A percentile compares a stretch with the other conserved stretches of the same genome.
Conservation (phyloP, 805 yeast genomes). For the Metschnikowia sp. region DNA sequence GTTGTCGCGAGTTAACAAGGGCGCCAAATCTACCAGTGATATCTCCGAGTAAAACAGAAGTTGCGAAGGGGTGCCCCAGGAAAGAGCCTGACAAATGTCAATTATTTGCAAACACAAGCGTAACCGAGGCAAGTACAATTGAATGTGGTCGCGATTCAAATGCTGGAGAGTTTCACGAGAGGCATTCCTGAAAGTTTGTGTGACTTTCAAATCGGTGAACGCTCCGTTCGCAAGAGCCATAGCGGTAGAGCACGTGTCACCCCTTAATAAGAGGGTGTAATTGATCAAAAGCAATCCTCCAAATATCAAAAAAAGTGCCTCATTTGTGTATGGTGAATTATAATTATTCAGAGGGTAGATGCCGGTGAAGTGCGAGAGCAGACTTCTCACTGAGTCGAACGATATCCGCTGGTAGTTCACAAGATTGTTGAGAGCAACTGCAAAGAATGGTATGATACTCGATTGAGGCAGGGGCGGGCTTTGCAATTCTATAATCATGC, state of each 20-base stretch:
- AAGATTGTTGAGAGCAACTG: slow-evolving; percentile 37
- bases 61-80: slow-evolving; percentile 45
- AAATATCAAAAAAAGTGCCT: slow-evolving; percentile 25
- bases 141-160: slow-evolving; percentile 11
- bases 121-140: slow-evolving; percentile 35
- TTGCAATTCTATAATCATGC: slow-evolving; percentile 12
- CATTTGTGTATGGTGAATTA: slow-evolving; percentile 13
- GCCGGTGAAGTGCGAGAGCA: slow-evolving; percentile 33
- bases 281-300: slow-evolving; percentile 41
- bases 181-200: slow-evolving; percentile 31
- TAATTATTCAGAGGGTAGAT: slow-evolving; percentile 32
- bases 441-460: slow-evolving; percentile 39
- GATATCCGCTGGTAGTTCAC: slow-evolving; percentile 31
- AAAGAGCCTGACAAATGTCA: slow-evolving; percentile 50
- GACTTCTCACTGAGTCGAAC: slow-evolving; percentile 30
- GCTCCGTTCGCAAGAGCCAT: slow-evolving; percentile 39
- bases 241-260: slow-evolving; percentile 57
- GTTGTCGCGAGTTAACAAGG: not conserved
- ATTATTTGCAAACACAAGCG: slow-evolving; percentile 45
- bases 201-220: slow-evolving; percentile 49
- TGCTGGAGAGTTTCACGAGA: not conserved
- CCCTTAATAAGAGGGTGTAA: slow-evolving; percentile 56
- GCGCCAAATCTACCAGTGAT: not conserved
- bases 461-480: slow-evolving; percentile 24
- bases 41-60: slow-evolving; percentile 2